Base-by-base conservation (phyloP, 2,329 filamentous ascomycete species). In the Didymellaceae sp. region DNA sequence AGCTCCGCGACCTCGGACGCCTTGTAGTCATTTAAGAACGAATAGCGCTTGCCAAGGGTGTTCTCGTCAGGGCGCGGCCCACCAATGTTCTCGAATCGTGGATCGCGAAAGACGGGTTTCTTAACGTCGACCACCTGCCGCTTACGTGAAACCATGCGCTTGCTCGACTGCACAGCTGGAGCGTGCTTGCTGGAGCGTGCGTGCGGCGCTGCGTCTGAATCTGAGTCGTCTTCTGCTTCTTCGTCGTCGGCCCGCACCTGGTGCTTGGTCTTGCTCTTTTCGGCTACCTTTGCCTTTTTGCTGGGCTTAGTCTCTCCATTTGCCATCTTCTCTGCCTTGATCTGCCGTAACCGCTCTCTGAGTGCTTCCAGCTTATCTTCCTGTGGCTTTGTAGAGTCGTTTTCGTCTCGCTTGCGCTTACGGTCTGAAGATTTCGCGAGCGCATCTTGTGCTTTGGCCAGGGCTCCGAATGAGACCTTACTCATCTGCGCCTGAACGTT, bases 21-120 rank as follows among this genome's bases (percentile, higher is more conserved):
- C 52, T 90, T 86, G 76, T 97, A 97, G 55, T 90, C 87, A 62
- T 92, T 85, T 42, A 99, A 77, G 77, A 99, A 99, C 2, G 86
- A 81, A 75, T 99, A 99, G 25, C 91, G 89, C 60, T 85, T 86
- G 52, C 82, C 82, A 25, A 86, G 74, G 57, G 82, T 83, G 40
- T 76, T 74, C 68, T 82, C 83, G 68, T 89, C 84, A 17, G 68
- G 64, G 13, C 78, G 71, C 13, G 72, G 74, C 49, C 84, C 80
- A 30, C 80, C 73, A 10, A 86, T 71, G 0, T 86, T 82, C 56
- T 94, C 90, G 77, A 99, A 99, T 41, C 94, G 88, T 14, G 94
- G 94, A 73, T 99, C 94, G 45, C 93, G 87, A 32, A 78, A 73
- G 30, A 61, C 61, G 1, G 81, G 77, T 68, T 89, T 90, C 49